A percentile compares a stretch with the other conserved stretches of the same genome.
phyloP scores from a whole-genome alignment of 1,139 yeast genomes.

The Sporopachydermia cereana region DNA sequence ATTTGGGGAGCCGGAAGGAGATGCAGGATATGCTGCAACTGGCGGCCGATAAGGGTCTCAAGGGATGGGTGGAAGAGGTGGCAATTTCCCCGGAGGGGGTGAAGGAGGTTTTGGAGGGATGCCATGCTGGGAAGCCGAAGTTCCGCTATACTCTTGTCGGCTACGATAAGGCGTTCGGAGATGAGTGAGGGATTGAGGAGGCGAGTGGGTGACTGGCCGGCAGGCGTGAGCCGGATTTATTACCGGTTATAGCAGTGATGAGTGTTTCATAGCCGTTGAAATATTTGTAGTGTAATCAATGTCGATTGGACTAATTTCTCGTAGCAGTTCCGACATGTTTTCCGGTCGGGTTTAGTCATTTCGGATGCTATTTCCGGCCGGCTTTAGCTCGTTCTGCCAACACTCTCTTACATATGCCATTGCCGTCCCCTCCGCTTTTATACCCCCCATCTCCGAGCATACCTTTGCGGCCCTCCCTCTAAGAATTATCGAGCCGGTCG shows the following conservation, averaged over 20 bases:
- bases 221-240: too few relatives aligned
- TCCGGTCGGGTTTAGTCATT: too few relatives aligned
- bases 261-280: not conserved
- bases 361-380: too few relatives aligned
- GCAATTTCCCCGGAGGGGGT: constrained; percentile 28
- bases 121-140: constrained; percentile 9
- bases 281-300: not conserved
- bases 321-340: too few relatives aligned
- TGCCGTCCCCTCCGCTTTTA: too few relatives aligned
- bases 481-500: too few relatives aligned
- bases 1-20: constrained; percentile 32
- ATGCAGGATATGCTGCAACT: constrained; percentile 31
- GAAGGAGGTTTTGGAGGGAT: constrained; percentile 22
- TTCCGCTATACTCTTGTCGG: constrained; percentile 9
- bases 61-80: constrained; percentile 34
- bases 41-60: constrained; percentile 30
- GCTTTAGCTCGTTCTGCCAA: too few relatives aligned
- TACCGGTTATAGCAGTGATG: not conserved
- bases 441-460: too few relatives aligned
- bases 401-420: too few relatives aligned
- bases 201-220: not conserved
- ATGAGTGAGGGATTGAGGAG: not conserved
- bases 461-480: too few relatives aligned
- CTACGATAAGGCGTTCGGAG: constrained; percentile 3
- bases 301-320: too few relatives aligned